Percentiles rank a stretch among this genome's conserved stretches.
Conservation (phyloP, 2,329 filamentous ascomycete genomes). For the Periglandula ipomoeae region DNA sequence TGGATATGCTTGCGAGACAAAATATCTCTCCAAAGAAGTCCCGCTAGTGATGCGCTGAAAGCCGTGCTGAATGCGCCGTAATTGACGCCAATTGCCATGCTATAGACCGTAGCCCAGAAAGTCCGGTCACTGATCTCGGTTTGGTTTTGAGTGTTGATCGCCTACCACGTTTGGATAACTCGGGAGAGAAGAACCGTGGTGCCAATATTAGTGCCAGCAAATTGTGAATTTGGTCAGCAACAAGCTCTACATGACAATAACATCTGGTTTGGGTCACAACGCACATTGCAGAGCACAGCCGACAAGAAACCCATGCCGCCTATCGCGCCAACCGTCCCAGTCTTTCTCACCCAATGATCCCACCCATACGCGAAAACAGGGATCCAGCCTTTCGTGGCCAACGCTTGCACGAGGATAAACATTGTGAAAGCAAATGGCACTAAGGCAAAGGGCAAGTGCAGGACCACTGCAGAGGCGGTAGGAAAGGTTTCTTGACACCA, state of each 20-base stretch:
- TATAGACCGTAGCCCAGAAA: slow-evolving; percentile 67
- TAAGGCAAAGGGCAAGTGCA: slow-evolving; percentile 57
- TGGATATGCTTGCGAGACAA: slow-evolving; percentile 58
- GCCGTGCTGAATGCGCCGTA: slow-evolving; percentile 66
- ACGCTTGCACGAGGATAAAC: slow-evolving; percentile 64
- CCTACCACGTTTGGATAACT: slow-evolving; percentile 59
- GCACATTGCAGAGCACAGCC: slow-evolving; percentile 62
- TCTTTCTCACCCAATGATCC: slow-evolving; percentile 63
- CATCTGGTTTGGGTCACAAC: slow-evolving; percentile 20
- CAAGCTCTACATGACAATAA: not conserved
- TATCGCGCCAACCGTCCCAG: slow-evolving; percentile 58
- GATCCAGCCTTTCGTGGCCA: slow-evolving; percentile 69
- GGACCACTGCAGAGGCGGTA: slow-evolving; percentile 54
- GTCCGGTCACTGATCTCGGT: slow-evolving; percentile 50
- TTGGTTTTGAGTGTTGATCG: slow-evolving; percentile 41
- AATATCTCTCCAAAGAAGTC: slow-evolving; percentile 65
- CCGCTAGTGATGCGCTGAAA: slow-evolving; percentile 63
- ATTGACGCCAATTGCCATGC: slow-evolving; percentile 67
- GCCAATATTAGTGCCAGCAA: slow-evolving; percentile 69
- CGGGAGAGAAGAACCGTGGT: slow-evolving; percentile 65
- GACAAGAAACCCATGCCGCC: slow-evolving; percentile 67
- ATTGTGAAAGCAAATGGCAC: slow-evolving; percentile 65
- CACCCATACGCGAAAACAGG: slow-evolving; percentile 64
- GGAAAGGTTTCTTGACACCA: slow-evolving; percentile 65
- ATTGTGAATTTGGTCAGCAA: slow-evolving; percentile 32